A percentile compares a stretch with the other conserved stretches of the same genome.
Evolutionary conservation across 352 stramenopile genomes (phyloP).

Genomic region (Globisporangium takayamanum): DNA sequence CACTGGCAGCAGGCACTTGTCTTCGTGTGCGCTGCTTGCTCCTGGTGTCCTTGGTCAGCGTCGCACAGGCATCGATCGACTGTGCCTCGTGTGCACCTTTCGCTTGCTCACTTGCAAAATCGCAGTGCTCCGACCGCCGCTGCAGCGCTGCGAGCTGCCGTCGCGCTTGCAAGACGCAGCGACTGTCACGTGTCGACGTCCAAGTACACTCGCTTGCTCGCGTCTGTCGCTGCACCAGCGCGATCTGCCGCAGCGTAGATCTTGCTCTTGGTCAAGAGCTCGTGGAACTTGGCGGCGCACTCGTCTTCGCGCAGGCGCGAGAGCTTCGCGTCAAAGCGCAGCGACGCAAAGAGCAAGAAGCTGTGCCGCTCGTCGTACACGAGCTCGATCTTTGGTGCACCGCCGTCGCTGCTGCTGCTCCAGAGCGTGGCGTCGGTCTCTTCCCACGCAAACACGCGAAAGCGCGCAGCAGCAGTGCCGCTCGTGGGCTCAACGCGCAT

Average conservation of each 20-base stretch:
- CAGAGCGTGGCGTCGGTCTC: conserved; percentile 84
- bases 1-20: too few species aligned
- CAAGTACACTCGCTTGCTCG: neutral
- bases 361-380: conserved; percentile 51
- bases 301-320: conserved; percentile 35
- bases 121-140: too few species aligned
- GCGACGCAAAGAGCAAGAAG: conserved; percentile 50
- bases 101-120: too few species aligned
- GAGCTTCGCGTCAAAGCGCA: conserved; percentile 44
- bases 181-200: neutral
- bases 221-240: too few species aligned
- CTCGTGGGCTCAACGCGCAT: conserved; percentile 46
- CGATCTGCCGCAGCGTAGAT: conserved; percentile 2
- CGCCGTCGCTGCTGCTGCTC: conserved; percentile 39
- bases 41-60: too few species aligned
- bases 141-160: too few species aligned
- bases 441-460: conserved; percentile 86
- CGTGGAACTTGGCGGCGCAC: conserved; percentile 32
- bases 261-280: conserved; percentile 27
- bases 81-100: too few species aligned
- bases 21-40: too few species aligned
- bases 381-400: conserved; percentile 73
- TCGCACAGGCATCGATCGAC: too few species aligned
- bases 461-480: conserved; percentile 54
- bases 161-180: too few species aligned